Evolutionary conservation across 2,329 filamentous ascomycete species (phyloP), one percentile per base, ranked within the genome.

Genomic region (Zasmidium citrigriseum): DNA sequence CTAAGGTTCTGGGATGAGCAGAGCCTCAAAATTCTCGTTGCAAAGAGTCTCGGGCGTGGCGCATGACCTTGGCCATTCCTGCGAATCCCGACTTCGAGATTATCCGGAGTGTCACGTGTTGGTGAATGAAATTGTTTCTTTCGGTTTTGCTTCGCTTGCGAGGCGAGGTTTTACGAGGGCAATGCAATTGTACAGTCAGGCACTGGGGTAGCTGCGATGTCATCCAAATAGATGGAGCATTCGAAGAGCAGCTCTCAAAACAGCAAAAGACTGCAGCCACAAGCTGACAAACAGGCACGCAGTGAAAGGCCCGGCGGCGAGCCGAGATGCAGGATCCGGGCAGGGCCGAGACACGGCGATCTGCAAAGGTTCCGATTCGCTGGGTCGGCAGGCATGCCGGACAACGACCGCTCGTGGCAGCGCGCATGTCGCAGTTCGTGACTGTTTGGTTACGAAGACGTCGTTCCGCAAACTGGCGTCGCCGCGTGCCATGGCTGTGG

Each of bases 1-100:
- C 34, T 41, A 41, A n/a, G 34, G 12, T 16, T n/a, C 4, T 41
- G 34, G 34, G 34, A 41, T 22, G 50, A 52, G 52, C 29, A 49
- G 27, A 48, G 45, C 45, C 52, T 27, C 45, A 25, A 49, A 44
- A 23, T 55, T 41, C 45, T 55, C 52, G 52, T 54, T 41, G 41
- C 21, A 14, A 5, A 49, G 23, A 49, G 24, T 27, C 47, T 41
- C 18, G 47, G 45, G 22, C 4, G 34, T 41, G 45, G 47, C 47
- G 47, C 23, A 27, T 49, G 47, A 49, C 47, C 18, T 20, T 23
- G 21, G 5, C 4, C 12, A 41, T 4, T 41, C 34, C 34, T 11
- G 18, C 4, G 34, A n/a, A 12, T 24, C 21, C 16, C 22, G 47
- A 12, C 27, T 18, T 49, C 47, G 21, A 5, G 47, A 27, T 25